These are phyloP conservation scores for Botrytis paeoniae DNA, from an alignment of 2,329 filamentous ascomycete species.

Conservation along the genomic window DNA sequence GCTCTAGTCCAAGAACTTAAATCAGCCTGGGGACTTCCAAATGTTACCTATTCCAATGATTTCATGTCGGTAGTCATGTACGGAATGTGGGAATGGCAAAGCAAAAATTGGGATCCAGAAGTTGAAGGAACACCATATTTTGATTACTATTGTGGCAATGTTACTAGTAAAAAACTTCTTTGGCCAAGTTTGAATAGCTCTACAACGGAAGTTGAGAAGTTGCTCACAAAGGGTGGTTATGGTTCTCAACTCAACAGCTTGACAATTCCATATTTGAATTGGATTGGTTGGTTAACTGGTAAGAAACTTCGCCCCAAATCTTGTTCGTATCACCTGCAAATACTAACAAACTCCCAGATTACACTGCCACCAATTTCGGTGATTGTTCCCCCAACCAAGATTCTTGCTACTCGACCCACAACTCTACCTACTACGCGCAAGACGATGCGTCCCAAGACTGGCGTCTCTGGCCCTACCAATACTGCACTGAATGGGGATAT, in stretches of 20 bases:
- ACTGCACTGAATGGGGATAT: constrained; percentile 65
- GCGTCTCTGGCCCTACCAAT: constrained; percentile 54
- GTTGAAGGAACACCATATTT: constrained; percentile 47
- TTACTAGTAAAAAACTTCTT: constrained; percentile 46
- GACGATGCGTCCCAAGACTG: constrained; percentile 45
- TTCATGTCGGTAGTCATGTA: constrained; percentile 48
- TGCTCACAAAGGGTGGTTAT: constrained; percentile 50
- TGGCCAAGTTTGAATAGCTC: constrained; percentile 64
- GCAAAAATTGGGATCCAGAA: constrained; percentile 57
- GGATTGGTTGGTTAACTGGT: constrained; percentile 50
- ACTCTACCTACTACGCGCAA: constrained; percentile 45
- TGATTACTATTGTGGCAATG: constrained; percentile 53
- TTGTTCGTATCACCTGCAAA: not conserved
- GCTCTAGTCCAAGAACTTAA: constrained; percentile 46
- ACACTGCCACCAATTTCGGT: constrained; percentile 9
- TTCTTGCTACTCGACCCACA: constrained; percentile 49
- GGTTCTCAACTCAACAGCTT: constrained; percentile 41
- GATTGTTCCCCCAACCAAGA: constrained; percentile 42
- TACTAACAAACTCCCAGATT: constrained; percentile 7
- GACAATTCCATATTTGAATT: constrained; percentile 54
- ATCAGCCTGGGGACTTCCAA: constrained; percentile 48
- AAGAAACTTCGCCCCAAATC: not conserved
- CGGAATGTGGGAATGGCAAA: constrained; percentile 52
- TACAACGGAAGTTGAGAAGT: constrained; percentile 57
- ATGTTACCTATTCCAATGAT: constrained; percentile 45